Conservation (phyloP, 305 asterid genomes). For the Solanum hybrid region DNA sequence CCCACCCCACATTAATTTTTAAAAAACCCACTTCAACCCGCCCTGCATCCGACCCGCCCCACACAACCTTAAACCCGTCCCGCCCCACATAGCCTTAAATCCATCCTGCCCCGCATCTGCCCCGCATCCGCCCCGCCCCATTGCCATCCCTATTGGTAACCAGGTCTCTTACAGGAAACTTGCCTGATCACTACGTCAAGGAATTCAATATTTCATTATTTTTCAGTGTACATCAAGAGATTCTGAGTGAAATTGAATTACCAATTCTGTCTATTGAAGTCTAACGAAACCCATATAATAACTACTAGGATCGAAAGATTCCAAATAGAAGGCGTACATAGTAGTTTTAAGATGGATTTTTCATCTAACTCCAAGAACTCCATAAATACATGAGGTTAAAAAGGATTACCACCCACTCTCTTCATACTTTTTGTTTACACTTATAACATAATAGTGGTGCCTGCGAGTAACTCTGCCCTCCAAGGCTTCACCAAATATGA, state of each 20-base stretch:
- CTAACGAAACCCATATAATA: not conserved
- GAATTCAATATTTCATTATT: not conserved
- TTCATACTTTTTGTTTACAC: not conserved
- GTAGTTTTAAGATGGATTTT: not conserved
- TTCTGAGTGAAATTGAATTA: not conserved
- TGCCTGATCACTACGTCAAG: not conserved
- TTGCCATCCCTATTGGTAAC: not conserved
- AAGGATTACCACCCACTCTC: not conserved
- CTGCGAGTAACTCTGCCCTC: not conserved
- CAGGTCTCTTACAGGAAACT: not conserved
- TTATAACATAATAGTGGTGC: not conserved
- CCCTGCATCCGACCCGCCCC: too few relatives aligned
- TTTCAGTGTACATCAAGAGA: not conserved
- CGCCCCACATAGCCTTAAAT: too few relatives aligned
- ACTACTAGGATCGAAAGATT: not conserved
- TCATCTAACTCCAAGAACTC: not conserved
- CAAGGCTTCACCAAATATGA: not conserved
- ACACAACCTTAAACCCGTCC: too few relatives aligned
- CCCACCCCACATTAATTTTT: too few relatives aligned
- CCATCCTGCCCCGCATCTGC: too few relatives aligned
- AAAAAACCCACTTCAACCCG: too few relatives aligned
- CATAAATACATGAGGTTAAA: not conserved
- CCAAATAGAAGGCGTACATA: not conserved
- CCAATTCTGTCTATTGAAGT: not conserved
- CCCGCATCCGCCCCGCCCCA: too few relatives aligned